These are phyloP conservation scores for Typha latifolia DNA, from an alignment of 176 grass and related monocot species.

Conservation along the genomic window DNA sequence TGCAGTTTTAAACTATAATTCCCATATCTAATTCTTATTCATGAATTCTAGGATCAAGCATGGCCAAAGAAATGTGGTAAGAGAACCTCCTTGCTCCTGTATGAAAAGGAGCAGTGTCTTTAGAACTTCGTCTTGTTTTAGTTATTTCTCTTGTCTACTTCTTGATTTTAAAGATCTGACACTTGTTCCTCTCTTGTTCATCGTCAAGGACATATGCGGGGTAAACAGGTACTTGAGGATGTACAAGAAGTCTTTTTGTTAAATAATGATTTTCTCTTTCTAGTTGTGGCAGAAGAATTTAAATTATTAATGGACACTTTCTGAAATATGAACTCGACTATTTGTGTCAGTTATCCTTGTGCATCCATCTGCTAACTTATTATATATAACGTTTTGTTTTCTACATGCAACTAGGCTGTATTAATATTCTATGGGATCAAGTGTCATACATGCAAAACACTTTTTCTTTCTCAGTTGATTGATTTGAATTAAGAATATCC, in stretches of 20 bases:
- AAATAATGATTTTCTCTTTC: background rate
- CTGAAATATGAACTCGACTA: too few species aligned
- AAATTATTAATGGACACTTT: too few species aligned
- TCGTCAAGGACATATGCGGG: conserved; percentile 38
- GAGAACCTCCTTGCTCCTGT: background rate
- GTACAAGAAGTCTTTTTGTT: background rate
- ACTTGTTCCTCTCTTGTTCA: background rate
- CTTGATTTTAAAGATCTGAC: background rate
- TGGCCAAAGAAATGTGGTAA: conserved; percentile 61
- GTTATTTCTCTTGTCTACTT: background rate
- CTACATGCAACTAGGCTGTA: too few species aligned
- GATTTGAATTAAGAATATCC: background rate
- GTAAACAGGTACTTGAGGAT: conserved; percentile 31
- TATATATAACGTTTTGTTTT: too few species aligned
- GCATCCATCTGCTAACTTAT: too few species aligned
- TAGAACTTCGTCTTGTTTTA: background rate
- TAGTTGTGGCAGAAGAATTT: background rate
- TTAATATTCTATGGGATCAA: background rate
- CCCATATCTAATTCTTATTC: background rate
- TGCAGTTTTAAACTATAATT: too few species aligned
- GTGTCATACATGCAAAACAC: background rate
- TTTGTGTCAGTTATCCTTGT: too few species aligned
- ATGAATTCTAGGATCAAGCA: conserved; percentile 31
- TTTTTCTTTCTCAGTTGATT: background rate
- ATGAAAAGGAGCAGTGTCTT: background rate